These are phyloP conservation scores for Pugionium cornutum DNA, from an alignment of 345 rosid species.

Conservation along the genomic window DNA sequence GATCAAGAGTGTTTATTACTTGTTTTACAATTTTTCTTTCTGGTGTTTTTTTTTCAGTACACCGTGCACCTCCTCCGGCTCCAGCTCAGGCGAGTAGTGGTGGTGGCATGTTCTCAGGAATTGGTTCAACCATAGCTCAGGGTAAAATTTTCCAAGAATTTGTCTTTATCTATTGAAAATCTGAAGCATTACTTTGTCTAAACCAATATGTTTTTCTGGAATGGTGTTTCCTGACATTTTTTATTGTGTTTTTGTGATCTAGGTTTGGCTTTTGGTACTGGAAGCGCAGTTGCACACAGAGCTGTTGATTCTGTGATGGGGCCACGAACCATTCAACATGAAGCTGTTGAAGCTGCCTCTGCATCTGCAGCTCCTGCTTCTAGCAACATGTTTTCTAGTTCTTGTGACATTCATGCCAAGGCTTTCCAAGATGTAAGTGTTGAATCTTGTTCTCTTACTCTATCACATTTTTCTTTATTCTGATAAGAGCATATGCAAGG, in stretches of 20 bases:
- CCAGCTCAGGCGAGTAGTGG: slow-evolving; percentile 74
- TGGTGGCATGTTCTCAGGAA: slow-evolving; percentile 77
- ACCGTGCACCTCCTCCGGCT: slow-evolving; percentile 93
- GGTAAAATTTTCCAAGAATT: slow-evolving; percentile 78
- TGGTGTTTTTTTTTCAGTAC: slow-evolving; percentile 39
- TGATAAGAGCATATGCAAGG: background rate
- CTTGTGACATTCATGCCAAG: slow-evolving; percentile 75
- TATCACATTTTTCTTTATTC: background rate
- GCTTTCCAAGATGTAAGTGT: slow-evolving; percentile 88
- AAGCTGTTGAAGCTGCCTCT: slow-evolving; percentile 55
- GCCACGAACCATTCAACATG: slow-evolving; percentile 86
- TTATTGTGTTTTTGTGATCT: background rate
- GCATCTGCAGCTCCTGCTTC: slow-evolving; percentile 54
- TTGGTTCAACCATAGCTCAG: slow-evolving; percentile 96
- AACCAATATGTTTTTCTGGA: background rate
- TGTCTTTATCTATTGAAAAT: background rate
- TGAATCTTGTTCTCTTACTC: background rate
- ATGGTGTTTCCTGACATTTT: slow-evolving; percentile 5
- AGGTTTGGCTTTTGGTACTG: slow-evolving; percentile 97
- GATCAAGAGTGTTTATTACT: background rate
- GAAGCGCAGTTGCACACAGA: slow-evolving; percentile 90
- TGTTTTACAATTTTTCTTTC: background rate
- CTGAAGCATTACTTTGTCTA: background rate
- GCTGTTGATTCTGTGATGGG: slow-evolving; percentile 95
- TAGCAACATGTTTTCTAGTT: slow-evolving; percentile 49